phyloP scores from a whole-genome alignment of 306 rosid species.

The Mucuna pruriens region DNA sequence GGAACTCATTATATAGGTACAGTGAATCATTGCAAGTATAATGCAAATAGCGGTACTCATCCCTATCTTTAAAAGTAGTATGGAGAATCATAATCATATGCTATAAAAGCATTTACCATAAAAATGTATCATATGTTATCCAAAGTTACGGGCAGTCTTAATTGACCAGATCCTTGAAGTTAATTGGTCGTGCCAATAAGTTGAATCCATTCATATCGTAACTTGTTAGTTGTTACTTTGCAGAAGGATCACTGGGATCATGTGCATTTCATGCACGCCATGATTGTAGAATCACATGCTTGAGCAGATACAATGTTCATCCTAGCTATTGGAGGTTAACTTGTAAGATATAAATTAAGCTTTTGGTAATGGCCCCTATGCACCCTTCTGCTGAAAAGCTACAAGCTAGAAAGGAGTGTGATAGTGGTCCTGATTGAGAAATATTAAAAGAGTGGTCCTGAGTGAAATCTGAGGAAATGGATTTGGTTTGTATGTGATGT shows the following conservation, averaged over 20 bases:
- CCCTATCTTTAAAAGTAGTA: background rate
- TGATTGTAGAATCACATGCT: constrained; percentile 69
- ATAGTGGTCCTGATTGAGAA: constrained; percentile 48
- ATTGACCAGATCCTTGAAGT: constrained; percentile 33
- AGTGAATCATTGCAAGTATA: constrained; percentile 7
- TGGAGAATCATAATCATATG: constrained; percentile 35
- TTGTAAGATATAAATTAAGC: background rate
- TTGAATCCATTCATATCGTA: constrained; percentile 20
- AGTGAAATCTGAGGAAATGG: background rate
- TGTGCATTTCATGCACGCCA: constrained; percentile 67
- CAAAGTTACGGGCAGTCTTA: constrained; percentile 7
- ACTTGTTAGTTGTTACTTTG: constrained; percentile 41
- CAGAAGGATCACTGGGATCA: constrained; percentile 61
- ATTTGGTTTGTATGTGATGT: background rate
- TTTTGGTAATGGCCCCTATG: constrained; percentile 23
- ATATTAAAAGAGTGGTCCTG: constrained; percentile 41
- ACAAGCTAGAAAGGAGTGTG: background rate
- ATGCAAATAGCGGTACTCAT: background rate
- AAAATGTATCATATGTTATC: background rate
- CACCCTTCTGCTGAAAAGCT: constrained; percentile 34
- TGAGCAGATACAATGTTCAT: constrained; percentile 25
- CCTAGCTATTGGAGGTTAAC: background rate
- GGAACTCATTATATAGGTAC: background rate
- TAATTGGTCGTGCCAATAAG: constrained; percentile 33
- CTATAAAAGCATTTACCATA: constrained; percentile 2